Conservation (phyloP, 352 stramenopile species). For the Globisporangium ultimum region DNA sequence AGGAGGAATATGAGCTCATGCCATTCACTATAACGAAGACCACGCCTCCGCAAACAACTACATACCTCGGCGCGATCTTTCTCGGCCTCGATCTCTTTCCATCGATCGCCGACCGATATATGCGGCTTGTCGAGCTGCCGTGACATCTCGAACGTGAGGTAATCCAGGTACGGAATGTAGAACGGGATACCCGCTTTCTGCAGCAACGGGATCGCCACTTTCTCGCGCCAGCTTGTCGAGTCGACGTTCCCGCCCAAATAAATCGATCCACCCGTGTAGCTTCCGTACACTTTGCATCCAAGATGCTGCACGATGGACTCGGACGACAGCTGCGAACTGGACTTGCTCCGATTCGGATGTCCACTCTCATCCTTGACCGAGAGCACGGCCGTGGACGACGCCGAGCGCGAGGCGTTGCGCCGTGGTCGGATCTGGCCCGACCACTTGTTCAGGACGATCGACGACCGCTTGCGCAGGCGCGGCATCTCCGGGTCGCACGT, state of each 20-base stretch:
- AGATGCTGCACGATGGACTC: constrained; percentile 40
- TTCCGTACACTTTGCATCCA: constrained; percentile 40
- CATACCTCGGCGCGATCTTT: constrained; percentile 62
- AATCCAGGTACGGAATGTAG: constrained; percentile 75
- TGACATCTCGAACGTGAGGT: constrained; percentile 56
- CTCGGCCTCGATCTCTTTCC: constrained; percentile 55
- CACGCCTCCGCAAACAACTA: background rate
- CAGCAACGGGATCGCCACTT: constrained; percentile 66
- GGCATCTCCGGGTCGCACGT: constrained; percentile 38
- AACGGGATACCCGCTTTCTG: constrained; percentile 70
- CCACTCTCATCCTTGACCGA: constrained; percentile 26
- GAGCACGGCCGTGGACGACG: constrained; percentile 56
- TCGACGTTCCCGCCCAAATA: constrained; percentile 77
- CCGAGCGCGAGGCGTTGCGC: constrained; percentile 54
- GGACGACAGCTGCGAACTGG: constrained; percentile 6
- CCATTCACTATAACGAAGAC: too few relatives aligned
- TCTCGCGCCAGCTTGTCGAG: constrained; percentile 70
- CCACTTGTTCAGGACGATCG: constrained; percentile 72
- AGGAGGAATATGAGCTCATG: background rate
- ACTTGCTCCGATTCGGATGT: constrained; percentile 12
- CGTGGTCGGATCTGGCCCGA: constrained; percentile 46
- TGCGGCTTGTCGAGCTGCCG: constrained; percentile 27
- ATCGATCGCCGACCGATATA: constrained; percentile 30
- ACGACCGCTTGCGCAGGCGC: constrained; percentile 70
- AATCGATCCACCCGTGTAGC: constrained; percentile 48